These are phyloP conservation scores for Plasmodium gonderi DNA, from an alignment of 169 alveolate species.

Conservation along the genomic window DNA sequence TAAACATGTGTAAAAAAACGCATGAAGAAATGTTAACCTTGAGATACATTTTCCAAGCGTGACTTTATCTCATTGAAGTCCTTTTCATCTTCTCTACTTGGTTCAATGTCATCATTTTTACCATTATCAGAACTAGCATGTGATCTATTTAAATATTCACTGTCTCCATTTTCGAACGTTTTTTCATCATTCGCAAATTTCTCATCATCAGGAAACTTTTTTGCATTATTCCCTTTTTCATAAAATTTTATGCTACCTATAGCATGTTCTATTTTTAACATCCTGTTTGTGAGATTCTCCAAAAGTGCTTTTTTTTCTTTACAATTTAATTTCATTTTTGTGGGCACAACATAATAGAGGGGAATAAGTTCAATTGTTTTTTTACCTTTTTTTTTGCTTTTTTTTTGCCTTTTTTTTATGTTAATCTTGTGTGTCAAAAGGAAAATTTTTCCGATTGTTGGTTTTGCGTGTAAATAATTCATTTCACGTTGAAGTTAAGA, in stretches of 20 bases:
- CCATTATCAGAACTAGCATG: neutral
- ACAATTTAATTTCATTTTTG: slow-evolving; percentile 8
- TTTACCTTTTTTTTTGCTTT: too few species aligned
- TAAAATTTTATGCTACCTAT: slow-evolving; percentile 56
- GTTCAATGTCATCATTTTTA: neutral
- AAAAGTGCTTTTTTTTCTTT: slow-evolving; percentile 29
- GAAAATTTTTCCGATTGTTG: too few species aligned
- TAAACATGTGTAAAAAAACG: neutral
- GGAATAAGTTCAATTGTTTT: too few species aligned
- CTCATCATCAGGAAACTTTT: neutral
- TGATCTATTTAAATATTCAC: neutral
- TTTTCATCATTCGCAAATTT: neutral
- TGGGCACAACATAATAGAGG: neutral
- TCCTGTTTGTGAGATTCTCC: slow-evolving; percentile 31
- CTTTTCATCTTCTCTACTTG: slow-evolving; percentile 2
- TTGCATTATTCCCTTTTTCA: neutral
- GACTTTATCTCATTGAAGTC: slow-evolving; percentile 14
- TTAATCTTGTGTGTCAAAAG: too few species aligned
- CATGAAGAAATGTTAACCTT: slow-evolving; percentile 3
- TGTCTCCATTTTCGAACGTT: neutral
- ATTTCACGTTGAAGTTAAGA: too few species aligned
- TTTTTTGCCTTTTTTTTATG: too few species aligned
- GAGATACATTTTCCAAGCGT: slow-evolving; percentile 20
- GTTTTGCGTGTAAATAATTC: too few species aligned
- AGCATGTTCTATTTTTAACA: slow-evolving; percentile 45